A percentile compares a stretch with the other conserved stretches of the same genome.
These are phyloP conservation scores for Epichloe typhina DNA, from an alignment of 2,329 filamentous ascomycete genomes.

Conservation along the genomic window DNA sequence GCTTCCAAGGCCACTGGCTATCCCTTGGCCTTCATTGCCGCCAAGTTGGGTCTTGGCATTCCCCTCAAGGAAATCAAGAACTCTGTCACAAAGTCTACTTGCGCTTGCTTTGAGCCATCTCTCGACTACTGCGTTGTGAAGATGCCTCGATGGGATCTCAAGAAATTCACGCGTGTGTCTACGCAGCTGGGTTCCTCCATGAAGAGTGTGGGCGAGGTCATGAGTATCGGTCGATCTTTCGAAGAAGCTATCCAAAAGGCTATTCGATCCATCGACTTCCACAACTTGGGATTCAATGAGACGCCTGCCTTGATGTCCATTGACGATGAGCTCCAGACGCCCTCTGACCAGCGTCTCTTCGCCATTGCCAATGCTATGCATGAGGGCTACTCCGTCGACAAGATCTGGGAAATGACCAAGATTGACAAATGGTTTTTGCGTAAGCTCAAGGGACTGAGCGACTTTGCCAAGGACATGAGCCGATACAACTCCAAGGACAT, in stretches of 20 bases:
- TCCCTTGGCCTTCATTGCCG: slow-evolving; percentile 88
- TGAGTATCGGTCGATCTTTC: slow-evolving; percentile 93
- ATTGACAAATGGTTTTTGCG: slow-evolving; percentile 98
- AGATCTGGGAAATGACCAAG: slow-evolving; percentile 96
- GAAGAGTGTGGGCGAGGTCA: slow-evolving; percentile 99
- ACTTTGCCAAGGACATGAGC: slow-evolving; percentile 73
- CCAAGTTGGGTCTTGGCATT: slow-evolving; percentile 89
- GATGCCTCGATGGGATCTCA: slow-evolving; percentile 96
- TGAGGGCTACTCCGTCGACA: slow-evolving; percentile 82
- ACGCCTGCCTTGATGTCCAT: slow-evolving; percentile 89
- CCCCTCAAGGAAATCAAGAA: slow-evolving; percentile 95
- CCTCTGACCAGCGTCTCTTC: slow-evolving; percentile 92
- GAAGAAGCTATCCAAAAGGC: slow-evolving; percentile 98
- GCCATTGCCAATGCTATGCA: slow-evolving; percentile 98
- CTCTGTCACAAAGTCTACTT: slow-evolving; percentile 88
- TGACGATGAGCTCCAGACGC: slow-evolving; percentile 89
- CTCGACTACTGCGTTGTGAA: slow-evolving; percentile 98
- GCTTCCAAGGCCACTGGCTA: slow-evolving; percentile 97
- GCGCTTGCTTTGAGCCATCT: slow-evolving; percentile 95
- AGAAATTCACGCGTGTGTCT: slow-evolving; percentile 96
- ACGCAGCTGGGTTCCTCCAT: slow-evolving; percentile 94
- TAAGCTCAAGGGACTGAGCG: slow-evolving; percentile 79
- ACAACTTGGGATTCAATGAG: slow-evolving; percentile 90
- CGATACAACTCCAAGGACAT: slow-evolving; percentile 52
- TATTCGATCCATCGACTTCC: slow-evolving; percentile 86